A percentile compares a stretch with the other conserved stretches of the same genome.
phyloP scores from a whole-genome alignment of 106 monocot genomes.

The Acanthochlamys bracteata region DNA sequence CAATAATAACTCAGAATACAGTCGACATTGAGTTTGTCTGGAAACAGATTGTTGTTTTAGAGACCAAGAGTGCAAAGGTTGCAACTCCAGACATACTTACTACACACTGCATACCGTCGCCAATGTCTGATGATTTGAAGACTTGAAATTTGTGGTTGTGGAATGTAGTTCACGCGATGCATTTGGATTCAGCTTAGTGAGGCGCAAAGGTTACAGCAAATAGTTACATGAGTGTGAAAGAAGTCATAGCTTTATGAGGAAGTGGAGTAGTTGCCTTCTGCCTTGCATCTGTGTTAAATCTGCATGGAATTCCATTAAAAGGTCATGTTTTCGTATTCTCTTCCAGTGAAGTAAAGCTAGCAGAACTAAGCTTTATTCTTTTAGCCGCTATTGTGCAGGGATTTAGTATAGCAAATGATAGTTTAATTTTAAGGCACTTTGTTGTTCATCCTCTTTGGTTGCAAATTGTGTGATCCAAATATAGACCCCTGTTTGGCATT shows the following conservation, averaged over 20 bases:
- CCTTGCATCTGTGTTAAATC: neutral
- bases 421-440: too few species aligned
- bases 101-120: slow-evolving; percentile 85
- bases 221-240: neutral
- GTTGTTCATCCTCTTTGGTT: too few species aligned
- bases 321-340: too few species aligned
- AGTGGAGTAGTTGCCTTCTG: neutral
- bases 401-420: too few species aligned
- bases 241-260: neutral
- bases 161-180: neutral
- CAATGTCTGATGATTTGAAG: slow-evolving; percentile 77
- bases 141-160: slow-evolving; percentile 13
- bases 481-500: too few species aligned
- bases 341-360: too few species aligned
- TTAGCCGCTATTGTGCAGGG: too few species aligned
- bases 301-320: too few species aligned
- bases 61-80: slow-evolving; percentile 74
- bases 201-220: neutral
- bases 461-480: too few species aligned
- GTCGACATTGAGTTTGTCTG: neutral
- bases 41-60: slow-evolving; percentile 69
- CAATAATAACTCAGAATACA: neutral
- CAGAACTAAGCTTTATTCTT: too few species aligned
- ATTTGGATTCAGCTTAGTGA: neutral
- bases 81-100: slow-evolving; percentile 82